Conservation (phyloP, 768 basidiomycete genomes). For the Scleroderma bovista region DNA sequence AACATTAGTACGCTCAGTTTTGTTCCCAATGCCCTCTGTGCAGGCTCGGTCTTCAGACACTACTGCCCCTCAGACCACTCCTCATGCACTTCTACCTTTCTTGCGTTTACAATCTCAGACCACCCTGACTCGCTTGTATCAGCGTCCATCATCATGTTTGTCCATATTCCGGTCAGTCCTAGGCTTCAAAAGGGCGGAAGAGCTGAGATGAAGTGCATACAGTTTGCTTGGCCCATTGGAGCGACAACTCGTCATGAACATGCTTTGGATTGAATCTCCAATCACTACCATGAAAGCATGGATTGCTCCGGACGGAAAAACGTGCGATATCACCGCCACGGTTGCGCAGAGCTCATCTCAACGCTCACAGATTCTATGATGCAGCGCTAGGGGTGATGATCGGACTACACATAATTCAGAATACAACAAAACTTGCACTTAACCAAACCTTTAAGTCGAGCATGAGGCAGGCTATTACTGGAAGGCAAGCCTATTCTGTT, state of each 20-base stretch:
- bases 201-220: conserved; percentile 3
- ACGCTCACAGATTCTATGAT: conserved; percentile 57
- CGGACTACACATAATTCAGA: conserved; percentile 65
- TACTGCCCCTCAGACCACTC: conserved; percentile 22
- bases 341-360: neutral
- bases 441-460: conserved; percentile 74
- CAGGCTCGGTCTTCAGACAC: conserved; percentile 14
- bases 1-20: neutral
- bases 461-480: conserved; percentile 79
- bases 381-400: conserved; percentile 58
- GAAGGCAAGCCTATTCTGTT: conserved; percentile 55
- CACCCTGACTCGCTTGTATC: conserved; percentile 73
- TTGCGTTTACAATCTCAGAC: conserved; percentile 76
- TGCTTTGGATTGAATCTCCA: conserved; percentile 82
- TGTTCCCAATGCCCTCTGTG: conserved; percentile 19
- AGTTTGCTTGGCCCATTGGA: conserved; percentile 77
- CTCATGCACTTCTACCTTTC: conserved; percentile 74
- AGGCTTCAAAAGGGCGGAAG: neutral
- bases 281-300: conserved; percentile 71
- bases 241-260: conserved; percentile 80
- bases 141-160: conserved; percentile 82
- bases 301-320: conserved; percentile 69
- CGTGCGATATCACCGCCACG: conserved; percentile 37
- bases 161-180: conserved; percentile 74
- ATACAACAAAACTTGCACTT: conserved; percentile 57